Percentiles rank a stretch among this genome's conserved stretches.
These are phyloP conservation scores for Arthrocladium fulminans DNA, from an alignment of 2,329 filamentous ascomycete genomes.

Conservation along the genomic window DNA sequence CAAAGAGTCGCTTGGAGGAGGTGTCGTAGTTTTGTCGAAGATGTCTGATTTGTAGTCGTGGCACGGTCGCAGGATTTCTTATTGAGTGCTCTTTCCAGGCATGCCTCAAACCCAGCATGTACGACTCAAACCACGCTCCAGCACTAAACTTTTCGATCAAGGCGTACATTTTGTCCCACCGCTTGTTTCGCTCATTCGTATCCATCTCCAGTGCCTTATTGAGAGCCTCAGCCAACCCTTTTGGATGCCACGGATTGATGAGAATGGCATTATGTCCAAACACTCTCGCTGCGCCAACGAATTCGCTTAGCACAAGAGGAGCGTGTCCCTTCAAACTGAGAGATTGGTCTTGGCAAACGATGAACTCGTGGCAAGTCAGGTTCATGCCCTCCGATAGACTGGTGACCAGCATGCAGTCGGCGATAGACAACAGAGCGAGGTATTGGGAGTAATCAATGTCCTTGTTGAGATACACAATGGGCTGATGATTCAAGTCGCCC, in stretches of 20 bases:
- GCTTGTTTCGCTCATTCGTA: conserved; percentile 59
- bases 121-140: conserved; percentile 72
- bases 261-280: conserved; percentile 74
- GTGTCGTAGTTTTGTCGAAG: conserved; percentile 58
- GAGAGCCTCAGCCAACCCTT: conserved; percentile 78
- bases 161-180: conserved; percentile 66
- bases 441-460: conserved; percentile 91
- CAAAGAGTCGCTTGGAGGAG: conserved; percentile 65
- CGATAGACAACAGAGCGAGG: conserved; percentile 79
- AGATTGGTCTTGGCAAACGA: conserved; percentile 83
- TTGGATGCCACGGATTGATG: conserved; percentile 94
- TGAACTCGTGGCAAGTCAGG: conserved; percentile 84
- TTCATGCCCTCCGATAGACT: conserved; percentile 97
- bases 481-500: conserved; percentile 73
- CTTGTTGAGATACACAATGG: conserved; percentile 87
- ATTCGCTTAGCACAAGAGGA: conserved; percentile 86
- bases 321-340: conserved; percentile 68
- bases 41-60: conserved; percentile 63
- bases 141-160: conserved; percentile 76
- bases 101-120: conserved; percentile 60
- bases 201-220: conserved; percentile 73
- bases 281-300: conserved; percentile 81
- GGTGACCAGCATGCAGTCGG: conserved; percentile 87
- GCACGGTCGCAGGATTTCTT: conserved; percentile 77
- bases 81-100: conserved; percentile 77